Conservation (phyloP, 164 flowering plant species). For the Stephania cephalantha region DNA sequence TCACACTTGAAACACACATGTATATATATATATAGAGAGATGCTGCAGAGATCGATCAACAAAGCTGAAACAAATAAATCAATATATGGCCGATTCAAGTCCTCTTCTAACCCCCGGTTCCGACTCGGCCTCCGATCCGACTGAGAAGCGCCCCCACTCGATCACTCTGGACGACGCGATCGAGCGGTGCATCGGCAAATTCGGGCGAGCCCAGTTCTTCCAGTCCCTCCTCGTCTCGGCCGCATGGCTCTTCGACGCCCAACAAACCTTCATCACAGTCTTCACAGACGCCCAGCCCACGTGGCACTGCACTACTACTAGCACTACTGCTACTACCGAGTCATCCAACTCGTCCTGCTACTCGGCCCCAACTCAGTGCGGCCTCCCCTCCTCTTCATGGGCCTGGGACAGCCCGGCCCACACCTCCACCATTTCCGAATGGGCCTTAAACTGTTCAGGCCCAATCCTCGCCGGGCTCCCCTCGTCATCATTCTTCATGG, state of each 20-base stretch:
- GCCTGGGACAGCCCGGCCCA: conserved; percentile 37
- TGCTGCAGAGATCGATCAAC: too few relatives aligned
- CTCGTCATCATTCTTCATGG: conserved; percentile 53
- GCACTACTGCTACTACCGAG: neutral
- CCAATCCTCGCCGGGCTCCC: conserved; percentile 52
- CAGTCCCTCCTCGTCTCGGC: conserved; percentile 49
- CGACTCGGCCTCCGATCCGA: neutral
- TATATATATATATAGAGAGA: too few relatives aligned
- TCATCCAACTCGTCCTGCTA: conserved; percentile 11
- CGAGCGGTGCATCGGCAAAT: conserved; percentile 40
- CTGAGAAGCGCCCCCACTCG: too few relatives aligned
- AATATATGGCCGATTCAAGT: conserved; percentile 1
- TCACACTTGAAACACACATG: too few relatives aligned
- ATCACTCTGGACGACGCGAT: conserved; percentile 36
- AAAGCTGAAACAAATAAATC: too few relatives aligned
- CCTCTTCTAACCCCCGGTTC: conserved; percentile 1
- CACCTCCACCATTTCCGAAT: conserved; percentile 48
- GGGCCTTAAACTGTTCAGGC: conserved; percentile 37
- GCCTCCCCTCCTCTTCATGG: conserved; percentile 39
- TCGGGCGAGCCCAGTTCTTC: conserved; percentile 40
- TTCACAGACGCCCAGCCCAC: conserved; percentile 52
- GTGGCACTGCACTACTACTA: conserved; percentile 54
- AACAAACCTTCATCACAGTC: conserved; percentile 57
- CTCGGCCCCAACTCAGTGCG: conserved; percentile 24
- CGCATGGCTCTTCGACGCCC: conserved; percentile 59